Base-by-base conservation (phyloP, 306 rosid species). In the Oxytropis ochrocephala region DNA sequence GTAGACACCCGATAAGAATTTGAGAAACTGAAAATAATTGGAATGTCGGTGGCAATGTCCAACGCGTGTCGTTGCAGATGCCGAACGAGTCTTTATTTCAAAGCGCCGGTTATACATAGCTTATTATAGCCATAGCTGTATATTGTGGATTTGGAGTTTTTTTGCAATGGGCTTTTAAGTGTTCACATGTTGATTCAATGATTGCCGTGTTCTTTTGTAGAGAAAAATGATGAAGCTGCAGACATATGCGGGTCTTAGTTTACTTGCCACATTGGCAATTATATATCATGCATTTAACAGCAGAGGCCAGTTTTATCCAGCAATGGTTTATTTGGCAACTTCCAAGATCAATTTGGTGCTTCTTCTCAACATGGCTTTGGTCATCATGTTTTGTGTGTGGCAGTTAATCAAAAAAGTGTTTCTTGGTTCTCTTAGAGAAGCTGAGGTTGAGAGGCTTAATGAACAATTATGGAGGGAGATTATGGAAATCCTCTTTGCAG, bases 391-490 rank as follows among this genome's bases (percentile, higher is more conserved):
- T 75, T 75, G 73, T 72, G 41, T 92, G 52, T 89, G 98, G 96
- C 95, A 89, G 80, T 60, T 92, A 61, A 86, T 95, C 0, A 92
- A 89, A 51, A 85, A 77, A 77, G 39, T 92, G n/a, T 92, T 92
- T 78, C 86, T 92, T 11, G 98, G 98, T 61, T 69, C 95, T 11
- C 96, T 92, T 17, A 80, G 98, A 8, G 98, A 92, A 79, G 96
- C 98, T 0, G 96, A 92, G 88, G 87, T 92, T 2, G 98, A 92
- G 89, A 89, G 96, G 89, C 91, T 92, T 44, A 92, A 89, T 41
- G 98, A 92, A 82, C 98, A 92, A 27, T 92, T 91, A 0, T 92
- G 96, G 98, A 88, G 96, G 80, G 98, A 92, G 74, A 85, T 92
- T 74, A 89, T 87, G 98, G 96, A 92, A 69, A 92, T 92, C 59